phyloP scores from a whole-genome alignment of 129 eudicot species.

The Chrysanthemum makinoi region DNA sequence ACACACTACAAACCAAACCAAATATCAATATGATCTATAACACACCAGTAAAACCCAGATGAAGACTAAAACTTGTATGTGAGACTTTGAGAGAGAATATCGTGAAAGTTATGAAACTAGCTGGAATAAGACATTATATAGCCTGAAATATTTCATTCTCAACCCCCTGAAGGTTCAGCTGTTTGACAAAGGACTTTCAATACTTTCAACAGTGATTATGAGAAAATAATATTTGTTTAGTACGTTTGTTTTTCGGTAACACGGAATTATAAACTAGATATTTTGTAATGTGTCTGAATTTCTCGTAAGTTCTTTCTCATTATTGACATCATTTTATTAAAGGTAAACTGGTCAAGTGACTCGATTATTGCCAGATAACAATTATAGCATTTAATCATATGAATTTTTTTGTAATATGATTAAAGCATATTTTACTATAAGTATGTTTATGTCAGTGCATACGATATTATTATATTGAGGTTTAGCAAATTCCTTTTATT shows the following conservation, averaged over 20 bases:
- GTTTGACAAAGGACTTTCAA: too few relatives aligned
- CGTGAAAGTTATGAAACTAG: too few relatives aligned
- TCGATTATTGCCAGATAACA: neutral
- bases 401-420: neutral
- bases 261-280: neutral
- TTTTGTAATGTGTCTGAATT: neutral
- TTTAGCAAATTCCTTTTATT: neutral
- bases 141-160: too few relatives aligned
- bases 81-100: too few relatives aligned
- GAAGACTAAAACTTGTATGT: too few relatives aligned
- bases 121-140: too few relatives aligned
- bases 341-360: neutral
- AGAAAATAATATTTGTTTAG: neutral
- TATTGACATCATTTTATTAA: neutral
- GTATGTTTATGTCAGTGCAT: conserved; percentile 1
- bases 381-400: neutral
- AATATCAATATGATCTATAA: too few relatives aligned
- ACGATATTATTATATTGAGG: conserved; percentile 13
- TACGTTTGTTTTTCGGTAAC: neutral
- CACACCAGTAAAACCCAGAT: too few relatives aligned
- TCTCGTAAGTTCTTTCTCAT: neutral
- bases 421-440: neutral
- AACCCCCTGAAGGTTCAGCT: too few relatives aligned
- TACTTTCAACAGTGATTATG: neutral
- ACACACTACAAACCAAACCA: too few relatives aligned